Percentiles rank a stretch among this genome's conserved stretches.
phyloP scores from a whole-genome alignment of 495 filamentous ascomycete species.

The Massariosphaeria phaeospora region DNA sequence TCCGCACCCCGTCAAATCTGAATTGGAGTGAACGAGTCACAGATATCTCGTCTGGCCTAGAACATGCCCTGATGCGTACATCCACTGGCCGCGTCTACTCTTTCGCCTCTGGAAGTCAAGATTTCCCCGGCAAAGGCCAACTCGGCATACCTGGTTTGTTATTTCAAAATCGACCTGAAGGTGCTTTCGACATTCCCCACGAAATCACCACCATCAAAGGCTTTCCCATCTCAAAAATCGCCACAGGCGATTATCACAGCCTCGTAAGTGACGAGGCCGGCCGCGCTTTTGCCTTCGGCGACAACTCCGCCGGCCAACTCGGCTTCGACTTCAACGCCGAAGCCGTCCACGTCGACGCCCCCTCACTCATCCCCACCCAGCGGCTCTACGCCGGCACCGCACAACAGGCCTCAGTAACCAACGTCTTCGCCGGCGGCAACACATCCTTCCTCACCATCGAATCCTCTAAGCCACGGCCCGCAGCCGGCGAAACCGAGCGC shows the following conservation, averaged over 20 bases:
- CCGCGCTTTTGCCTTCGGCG: slow-evolving; percentile 79
- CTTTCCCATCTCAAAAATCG: slow-evolving; percentile 63
- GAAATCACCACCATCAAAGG: slow-evolving; percentile 63
- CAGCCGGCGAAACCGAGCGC: slow-evolving; percentile 40
- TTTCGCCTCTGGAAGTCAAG: slow-evolving; percentile 67
- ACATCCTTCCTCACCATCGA: slow-evolving; percentile 87
- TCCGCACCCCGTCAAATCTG: slow-evolving; percentile 60
- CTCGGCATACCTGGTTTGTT: slow-evolving; percentile 77
- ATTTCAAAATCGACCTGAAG: slow-evolving; percentile 71
- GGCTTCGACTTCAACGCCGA: slow-evolving; percentile 65
- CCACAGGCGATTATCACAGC: slow-evolving; percentile 83
- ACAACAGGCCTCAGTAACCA: slow-evolving; percentile 57
- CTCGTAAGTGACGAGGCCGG: slow-evolving; percentile 69
- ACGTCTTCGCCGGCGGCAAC: slow-evolving; percentile 74
- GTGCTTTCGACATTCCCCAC: slow-evolving; percentile 73
- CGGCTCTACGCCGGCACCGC: slow-evolving; percentile 63
- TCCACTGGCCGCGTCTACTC: slow-evolving; percentile 80
- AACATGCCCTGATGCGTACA: slow-evolving; percentile 84
- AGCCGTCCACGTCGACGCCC: slow-evolving; percentile 59
- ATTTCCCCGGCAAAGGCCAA: slow-evolving; percentile 78
- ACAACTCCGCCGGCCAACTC: slow-evolving; percentile 82
- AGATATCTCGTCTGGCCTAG: slow-evolving; percentile 67
- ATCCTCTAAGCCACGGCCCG: slow-evolving; percentile 52
- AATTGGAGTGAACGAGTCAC: slow-evolving; percentile 69
- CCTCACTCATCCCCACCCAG: slow-evolving; percentile 60